Base-by-base conservation (phyloP, 345 rosid genomes). In the Xanthoceras sorbifolium region DNA sequence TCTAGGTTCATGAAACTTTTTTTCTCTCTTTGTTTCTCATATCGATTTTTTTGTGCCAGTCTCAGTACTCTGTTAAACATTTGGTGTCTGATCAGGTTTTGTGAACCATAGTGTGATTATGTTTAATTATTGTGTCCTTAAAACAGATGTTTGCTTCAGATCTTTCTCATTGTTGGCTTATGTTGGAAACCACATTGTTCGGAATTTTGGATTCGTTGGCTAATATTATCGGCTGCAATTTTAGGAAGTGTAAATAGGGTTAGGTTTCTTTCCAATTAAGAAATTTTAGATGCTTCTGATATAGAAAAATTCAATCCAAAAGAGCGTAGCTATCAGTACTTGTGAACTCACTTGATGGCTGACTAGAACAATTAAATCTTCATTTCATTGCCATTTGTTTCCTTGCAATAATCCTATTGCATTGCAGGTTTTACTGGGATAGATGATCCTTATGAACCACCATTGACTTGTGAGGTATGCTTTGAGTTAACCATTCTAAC, bases 361-460 rank as follows among this genome's bases (percentile, higher is more conserved):
- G 15, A 70, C 55, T 54, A 29, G 34, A 71, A 40, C 32, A 64
- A 15, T 26, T 20, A 22, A 48, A 23, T 70, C 20, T 59, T 75
- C 28, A 64, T 67, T 61, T 6, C 46, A 46, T 44, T 29, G 0
- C 29, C 29, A 57, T 29, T n/a, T 7, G 7, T 20, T 74, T 32
- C 38, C 26, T 32, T 12, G 3, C 1, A 17, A 4, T 42, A 8
- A 66, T 29, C 25, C 36, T 32, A 18, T 67, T 64, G 64, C 40
- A 40, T 70, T 82, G 77, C 86, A 93, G 98, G 98, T 82, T 93
- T 95, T 81, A 91, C 99, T 5, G 98, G 99, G 62, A 92, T 95
- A 67, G 99, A 95, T 82, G 99, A 95, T 74, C 96, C 96, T 2
- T 93, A 95, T 28, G 98, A 95, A 82, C 88, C 94, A 1, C 98